These are phyloP conservation scores for Solanum chilense DNA, from an alignment of 257 asterid genomes.

Conservation along the genomic window DNA sequence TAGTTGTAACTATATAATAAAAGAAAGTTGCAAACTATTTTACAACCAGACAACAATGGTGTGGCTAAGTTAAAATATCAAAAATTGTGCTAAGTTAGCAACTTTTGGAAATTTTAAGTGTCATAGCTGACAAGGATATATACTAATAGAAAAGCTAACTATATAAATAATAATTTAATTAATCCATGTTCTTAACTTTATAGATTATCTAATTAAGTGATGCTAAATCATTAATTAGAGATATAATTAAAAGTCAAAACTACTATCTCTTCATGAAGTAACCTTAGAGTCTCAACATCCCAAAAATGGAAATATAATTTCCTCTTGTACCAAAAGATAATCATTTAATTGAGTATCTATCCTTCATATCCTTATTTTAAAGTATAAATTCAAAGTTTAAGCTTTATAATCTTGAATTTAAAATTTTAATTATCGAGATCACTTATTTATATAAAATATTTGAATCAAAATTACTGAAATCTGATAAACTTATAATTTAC, in stretches of 20 bases:
- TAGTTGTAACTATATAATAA: background rate
- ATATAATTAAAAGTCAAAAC: background rate
- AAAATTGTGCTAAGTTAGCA: background rate
- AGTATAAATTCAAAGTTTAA: no score
- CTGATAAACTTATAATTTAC: background rate
- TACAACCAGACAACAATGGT: background rate
- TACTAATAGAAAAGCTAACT: background rate
- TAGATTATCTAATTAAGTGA: background rate
- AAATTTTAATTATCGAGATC: no score
- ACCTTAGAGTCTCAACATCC: background rate
- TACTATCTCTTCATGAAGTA: no score
- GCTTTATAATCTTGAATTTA: fast-evolving
- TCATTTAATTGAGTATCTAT: background rate
- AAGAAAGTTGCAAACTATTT: background rate
- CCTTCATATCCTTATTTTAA: background rate
- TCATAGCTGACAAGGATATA: background rate
- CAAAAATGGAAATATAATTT: background rate
- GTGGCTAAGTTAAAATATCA: background rate
- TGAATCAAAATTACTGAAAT: background rate
- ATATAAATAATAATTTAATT: no score
- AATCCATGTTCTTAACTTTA: background rate
- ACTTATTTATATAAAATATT: background rate
- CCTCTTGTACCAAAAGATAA: background rate
- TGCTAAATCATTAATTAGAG: background rate
- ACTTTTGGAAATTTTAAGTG: background rate